Evolutionary conservation across 148 eudicot genomes (phyloP).

Genomic region (Spergularia bocconei): DNA sequence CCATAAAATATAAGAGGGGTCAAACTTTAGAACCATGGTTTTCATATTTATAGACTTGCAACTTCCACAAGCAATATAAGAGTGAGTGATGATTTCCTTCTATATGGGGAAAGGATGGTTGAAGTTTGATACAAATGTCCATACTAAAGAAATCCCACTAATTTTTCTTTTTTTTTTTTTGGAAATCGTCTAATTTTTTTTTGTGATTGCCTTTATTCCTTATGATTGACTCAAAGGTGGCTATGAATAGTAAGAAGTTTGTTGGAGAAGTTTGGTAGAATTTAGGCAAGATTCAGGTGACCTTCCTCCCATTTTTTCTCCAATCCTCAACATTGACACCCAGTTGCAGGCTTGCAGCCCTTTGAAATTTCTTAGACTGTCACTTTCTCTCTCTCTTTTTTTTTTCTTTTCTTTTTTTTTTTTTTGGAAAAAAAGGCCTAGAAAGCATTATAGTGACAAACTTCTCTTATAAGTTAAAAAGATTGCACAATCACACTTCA

Average conservation of each 20-base stretch:
- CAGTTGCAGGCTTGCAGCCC: not conserved
- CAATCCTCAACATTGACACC: not conserved
- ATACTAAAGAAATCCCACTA: too few relatives aligned
- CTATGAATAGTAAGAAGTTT: not conserved
- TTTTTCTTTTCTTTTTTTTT: too few relatives aligned
- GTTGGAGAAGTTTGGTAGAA: conserved; percentile 15
- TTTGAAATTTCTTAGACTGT: not conserved
- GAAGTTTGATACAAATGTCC: too few relatives aligned
- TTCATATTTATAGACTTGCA: too few relatives aligned
- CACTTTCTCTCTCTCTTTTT: not conserved
- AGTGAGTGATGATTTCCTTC: too few relatives aligned
- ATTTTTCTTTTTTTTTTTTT: not conserved
- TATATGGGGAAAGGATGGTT: too few relatives aligned
- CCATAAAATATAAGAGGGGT: too few relatives aligned
- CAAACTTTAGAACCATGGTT: too few relatives aligned
- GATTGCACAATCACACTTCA: conserved; percentile 1
- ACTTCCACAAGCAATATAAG: too few relatives aligned
- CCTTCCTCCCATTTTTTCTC: not conserved
- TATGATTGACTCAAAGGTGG: conserved; percentile 19
- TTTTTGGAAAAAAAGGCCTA: not conserved
- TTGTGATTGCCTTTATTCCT: not conserved
- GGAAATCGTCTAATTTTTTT: too few relatives aligned
- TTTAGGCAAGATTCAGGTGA: conserved; percentile 26
- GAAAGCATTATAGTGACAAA: not conserved
- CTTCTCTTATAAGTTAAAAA: not conserved